Conservation (phyloP, 73 alveolate species). For the Urostyla sp. region DNA sequence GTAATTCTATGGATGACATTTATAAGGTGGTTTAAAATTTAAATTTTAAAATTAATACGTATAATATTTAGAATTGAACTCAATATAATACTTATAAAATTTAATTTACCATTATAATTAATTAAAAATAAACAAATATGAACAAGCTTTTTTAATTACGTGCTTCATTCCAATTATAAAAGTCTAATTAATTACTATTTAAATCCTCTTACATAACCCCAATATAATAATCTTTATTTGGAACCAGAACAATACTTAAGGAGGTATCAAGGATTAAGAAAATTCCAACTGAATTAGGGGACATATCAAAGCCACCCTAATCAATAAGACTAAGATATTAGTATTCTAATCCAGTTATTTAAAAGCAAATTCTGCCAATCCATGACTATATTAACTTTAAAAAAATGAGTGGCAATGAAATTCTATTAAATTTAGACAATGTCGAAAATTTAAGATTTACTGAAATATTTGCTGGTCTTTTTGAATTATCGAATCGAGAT, state of each 20-base stretch:
- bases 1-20: conserved; percentile 91
- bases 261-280: background rate
- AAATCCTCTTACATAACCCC: too few relatives aligned
- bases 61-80: too few relatives aligned
- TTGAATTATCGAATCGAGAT: conserved; percentile 64
- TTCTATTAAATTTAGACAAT: conserved; percentile 69
- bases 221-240: too few relatives aligned
- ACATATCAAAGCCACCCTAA: background rate
- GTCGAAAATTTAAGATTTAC: conserved; percentile 56
- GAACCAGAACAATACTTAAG: too few relatives aligned
- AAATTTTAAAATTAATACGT: background rate
- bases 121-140: too few relatives aligned
- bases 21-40: conserved; percentile 9
- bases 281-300: conserved; percentile 18
- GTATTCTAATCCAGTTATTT: background rate
- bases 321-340: background rate
- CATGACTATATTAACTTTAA: conserved; percentile 73
- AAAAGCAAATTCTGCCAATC: conserved; percentile 26
- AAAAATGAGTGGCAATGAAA: conserved; percentile 75
- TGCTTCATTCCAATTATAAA: too few relatives aligned
- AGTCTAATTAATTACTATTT: too few relatives aligned
- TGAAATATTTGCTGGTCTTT: conserved; percentile 61
- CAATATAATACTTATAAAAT: too few relatives aligned
- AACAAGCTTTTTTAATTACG: too few relatives aligned
- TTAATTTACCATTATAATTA: too few relatives aligned